Conservation (phyloP, 768 basidiomycete genomes). For the Hebeloma cylindrosporum region DNA sequence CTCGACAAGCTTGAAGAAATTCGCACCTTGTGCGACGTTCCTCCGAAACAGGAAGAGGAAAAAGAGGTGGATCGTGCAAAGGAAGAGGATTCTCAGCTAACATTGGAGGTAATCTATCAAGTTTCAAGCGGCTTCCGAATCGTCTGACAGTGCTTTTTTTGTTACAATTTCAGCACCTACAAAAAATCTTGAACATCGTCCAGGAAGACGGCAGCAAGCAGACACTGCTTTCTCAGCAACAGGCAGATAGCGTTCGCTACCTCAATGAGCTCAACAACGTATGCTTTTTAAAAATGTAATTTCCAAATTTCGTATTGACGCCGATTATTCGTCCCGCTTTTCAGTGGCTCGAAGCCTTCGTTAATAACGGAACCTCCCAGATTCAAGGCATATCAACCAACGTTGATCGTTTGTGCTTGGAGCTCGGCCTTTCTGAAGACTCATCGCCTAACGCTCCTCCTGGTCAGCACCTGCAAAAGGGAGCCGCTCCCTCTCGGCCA, state of each 20-base stretch:
- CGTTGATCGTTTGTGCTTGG: conserved; percentile 58
- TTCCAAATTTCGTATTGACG: background rate
- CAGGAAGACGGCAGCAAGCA: conserved; percentile 49
- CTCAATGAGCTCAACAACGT: conserved; percentile 76
- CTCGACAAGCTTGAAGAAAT: conserved; percentile 25
- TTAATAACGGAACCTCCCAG: conserved; percentile 72
- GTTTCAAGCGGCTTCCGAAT: background rate
- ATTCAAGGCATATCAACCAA: conserved; percentile 61
- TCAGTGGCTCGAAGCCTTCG: conserved; percentile 84
- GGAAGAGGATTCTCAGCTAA: background rate
- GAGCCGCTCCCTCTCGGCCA: too few relatives aligned
- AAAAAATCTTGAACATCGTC: conserved; percentile 48
- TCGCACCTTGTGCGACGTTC: conserved; percentile 9
- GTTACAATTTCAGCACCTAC: conserved; percentile 29
- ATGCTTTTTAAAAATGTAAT: too few relatives aligned
- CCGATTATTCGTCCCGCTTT: conserved; percentile 7
- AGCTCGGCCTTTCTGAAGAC: too few relatives aligned
- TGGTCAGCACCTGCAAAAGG: too few relatives aligned
- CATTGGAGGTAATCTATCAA: conserved; percentile 4
- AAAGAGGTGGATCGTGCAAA: background rate
- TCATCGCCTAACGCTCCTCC: too few relatives aligned
- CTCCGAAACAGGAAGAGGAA: background rate
- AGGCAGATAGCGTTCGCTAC: conserved; percentile 74
- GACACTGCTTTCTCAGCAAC: conserved; percentile 55
- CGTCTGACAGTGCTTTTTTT: background rate